These are phyloP conservation scores for Neurospora sp. DNA, from an alignment of 2,329 filamentous ascomycete genomes.

Conservation along the genomic window DNA sequence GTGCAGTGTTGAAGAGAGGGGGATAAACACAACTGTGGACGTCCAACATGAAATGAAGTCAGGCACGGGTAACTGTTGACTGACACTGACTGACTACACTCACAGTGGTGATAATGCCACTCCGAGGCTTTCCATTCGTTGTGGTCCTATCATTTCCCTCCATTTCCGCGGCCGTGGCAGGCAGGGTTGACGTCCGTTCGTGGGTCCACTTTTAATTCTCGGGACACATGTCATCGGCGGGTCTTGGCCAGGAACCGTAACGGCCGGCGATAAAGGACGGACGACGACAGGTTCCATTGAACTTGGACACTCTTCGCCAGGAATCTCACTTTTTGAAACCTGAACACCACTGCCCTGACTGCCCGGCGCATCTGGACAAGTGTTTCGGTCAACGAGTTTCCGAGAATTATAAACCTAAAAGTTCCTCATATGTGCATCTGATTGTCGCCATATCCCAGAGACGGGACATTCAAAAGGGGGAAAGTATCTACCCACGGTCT, in stretches of 20 bases:
- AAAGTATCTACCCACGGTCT: not conserved
- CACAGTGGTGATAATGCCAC: not conserved
- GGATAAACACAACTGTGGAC: not conserved
- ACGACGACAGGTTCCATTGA: not conserved
- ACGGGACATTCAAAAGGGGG: constrained; percentile 4
- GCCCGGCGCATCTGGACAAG: not conserved
- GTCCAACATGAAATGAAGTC: not conserved
- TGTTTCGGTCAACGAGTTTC: not conserved
- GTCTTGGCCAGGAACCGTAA: not conserved
- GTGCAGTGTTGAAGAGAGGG: not conserved
- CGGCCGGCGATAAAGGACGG: not conserved
- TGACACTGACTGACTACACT: not conserved
- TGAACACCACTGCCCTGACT: not conserved
- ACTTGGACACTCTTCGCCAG: not conserved
- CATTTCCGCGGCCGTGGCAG: not conserved
- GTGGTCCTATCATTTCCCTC: not conserved
- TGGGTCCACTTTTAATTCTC: not conserved
- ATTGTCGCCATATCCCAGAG: constrained; percentile 2
- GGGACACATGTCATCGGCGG: constrained; percentile 2
- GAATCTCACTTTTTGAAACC: not conserved
- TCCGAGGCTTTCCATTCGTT: not conserved
- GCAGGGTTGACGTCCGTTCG: not conserved
- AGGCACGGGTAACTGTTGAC: not conserved
- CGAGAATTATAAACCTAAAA: not conserved
- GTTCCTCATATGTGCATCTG: not conserved